Evolutionary conservation across 305 asterid species (phyloP), one percentile per base, ranked within the genome.

Genomic region (Fraxinus velutina): DNA sequence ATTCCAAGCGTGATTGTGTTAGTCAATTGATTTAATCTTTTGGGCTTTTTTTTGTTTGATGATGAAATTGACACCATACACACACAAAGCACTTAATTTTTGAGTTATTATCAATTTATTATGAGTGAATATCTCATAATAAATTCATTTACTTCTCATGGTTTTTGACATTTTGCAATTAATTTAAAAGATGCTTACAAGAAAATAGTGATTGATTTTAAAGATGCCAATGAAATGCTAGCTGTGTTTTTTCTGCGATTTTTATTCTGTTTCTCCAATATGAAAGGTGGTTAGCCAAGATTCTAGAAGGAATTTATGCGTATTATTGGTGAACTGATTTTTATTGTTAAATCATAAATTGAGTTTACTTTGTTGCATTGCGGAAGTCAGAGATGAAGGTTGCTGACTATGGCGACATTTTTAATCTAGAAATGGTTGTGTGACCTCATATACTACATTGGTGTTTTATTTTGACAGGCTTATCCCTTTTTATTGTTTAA

Each of bases 191-290:
- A 76, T 75, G 55, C 87, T 71, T 85, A 76, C 77, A 34, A 83
- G 76, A 80, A 80, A 78, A 73, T 72, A 21, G 71, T 39, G 13
- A 12, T 80, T 79, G 70, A 60, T 17, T 50, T 6, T 24, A 50
- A 73, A 83, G 86, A 80, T 82, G 88, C 86, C 89, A 85, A 83
- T 86, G 84, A 85, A 70, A 73, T 84, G 39, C 86, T 82, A 86
- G 84, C 89, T 83, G 89, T 79, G 77, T 42, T 52, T 3, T 73
- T 24, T 80, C 70, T 68, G 80, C 17, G 27, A 55, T 74, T 47
- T 47, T 83, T 70, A 37, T 79, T 77, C 50, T 36, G 21, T 78
- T 68, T 55, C 50, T 76, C 33, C 73, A 86, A 36, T 72, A 74
- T 66, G 79, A 64, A 77, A 10, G 81, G 66, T 68, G 83, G 78